Percentiles rank a stretch among this genome's conserved stretches.
Evolutionary conservation across 306 rosid genomes (phyloP).

Genomic region (Vicia sativa): DNA sequence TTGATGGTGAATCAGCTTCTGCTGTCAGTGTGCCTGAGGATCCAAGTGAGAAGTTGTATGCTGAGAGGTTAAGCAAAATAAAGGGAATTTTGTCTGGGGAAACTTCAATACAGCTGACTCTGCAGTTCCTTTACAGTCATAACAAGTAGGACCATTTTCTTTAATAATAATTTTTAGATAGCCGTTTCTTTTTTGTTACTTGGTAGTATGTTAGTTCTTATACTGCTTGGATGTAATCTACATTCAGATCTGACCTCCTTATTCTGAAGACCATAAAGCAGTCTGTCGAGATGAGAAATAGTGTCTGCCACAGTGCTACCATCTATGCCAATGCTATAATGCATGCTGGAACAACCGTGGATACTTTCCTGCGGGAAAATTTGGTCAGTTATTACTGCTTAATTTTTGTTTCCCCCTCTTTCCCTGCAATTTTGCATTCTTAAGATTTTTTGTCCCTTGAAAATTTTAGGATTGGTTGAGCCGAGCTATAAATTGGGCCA

Average conservation of each 20-base stretch:
- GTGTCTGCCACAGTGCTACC: slow-evolving; percentile 97
- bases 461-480: slow-evolving; percentile 89
- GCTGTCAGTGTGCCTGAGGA: slow-evolving; percentile 56
- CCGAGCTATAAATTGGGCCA: slow-evolving; percentile 99
- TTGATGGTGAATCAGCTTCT: slow-evolving; percentile 60
- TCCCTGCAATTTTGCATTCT: background rate
- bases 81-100: slow-evolving; percentile 96
- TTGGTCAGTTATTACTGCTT: slow-evolving; percentile 54
- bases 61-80: slow-evolving; percentile 78
- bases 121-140: slow-evolving; percentile 91
- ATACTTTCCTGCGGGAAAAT: slow-evolving; percentile 95
- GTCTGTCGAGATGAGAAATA: slow-evolving; percentile 98
- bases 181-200: slow-evolving; percentile 24
- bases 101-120: slow-evolving; percentile 88
- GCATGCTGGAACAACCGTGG: slow-evolving; percentile 99
- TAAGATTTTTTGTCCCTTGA: slow-evolving; percentile 13
- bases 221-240: slow-evolving; percentile 39
- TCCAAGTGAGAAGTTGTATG: slow-evolving; percentile 76
- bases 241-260: slow-evolving; percentile 86
- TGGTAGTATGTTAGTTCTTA: slow-evolving; percentile 31
- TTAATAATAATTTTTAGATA: slow-evolving; percentile 7
- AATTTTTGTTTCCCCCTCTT: background rate
- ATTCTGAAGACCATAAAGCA: slow-evolving; percentile 95
- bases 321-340: slow-evolving; percentile 93
- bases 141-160: slow-evolving; percentile 75